phyloP scores from a whole-genome alignment of 371 early-diverging fungal species.

The Mucor racemosus region DNA sequence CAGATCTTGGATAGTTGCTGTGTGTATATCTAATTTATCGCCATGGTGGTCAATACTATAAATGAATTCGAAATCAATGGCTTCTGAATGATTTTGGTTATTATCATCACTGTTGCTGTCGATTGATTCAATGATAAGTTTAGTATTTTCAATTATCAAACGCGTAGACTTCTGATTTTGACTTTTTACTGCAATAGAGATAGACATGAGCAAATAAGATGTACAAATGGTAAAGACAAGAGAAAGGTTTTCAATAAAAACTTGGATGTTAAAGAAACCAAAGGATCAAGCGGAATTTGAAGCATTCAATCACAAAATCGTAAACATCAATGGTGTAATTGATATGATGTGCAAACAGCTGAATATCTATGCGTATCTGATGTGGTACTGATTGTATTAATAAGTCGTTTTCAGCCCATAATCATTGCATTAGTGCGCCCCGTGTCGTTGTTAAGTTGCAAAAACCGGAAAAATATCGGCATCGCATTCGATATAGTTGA shows the following conservation, averaged over 20 bases:
- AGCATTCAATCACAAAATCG: neutral
- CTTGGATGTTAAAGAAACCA: too few species aligned
- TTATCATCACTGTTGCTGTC: neutral
- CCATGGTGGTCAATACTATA: constrained; percentile 13
- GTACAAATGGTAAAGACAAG: constrained; percentile 1
- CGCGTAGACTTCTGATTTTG: neutral
- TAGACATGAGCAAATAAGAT: neutral
- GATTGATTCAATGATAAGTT: neutral
- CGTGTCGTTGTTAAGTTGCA: too few species aligned
- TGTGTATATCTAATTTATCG: constrained; percentile 2
- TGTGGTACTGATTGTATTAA: neutral
- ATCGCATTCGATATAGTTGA: too few species aligned
- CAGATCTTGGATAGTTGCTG: neutral
- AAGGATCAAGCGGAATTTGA: neutral
- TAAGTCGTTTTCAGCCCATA: too few species aligned
- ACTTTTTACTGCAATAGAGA: neutral
- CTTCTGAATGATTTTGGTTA: neutral
- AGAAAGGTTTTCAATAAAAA: neutral
- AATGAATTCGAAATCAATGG: constrained; percentile 16
- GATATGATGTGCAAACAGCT: too few species aligned
- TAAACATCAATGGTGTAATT: neutral
- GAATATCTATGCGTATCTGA: neutral
- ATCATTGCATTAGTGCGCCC: too few species aligned
- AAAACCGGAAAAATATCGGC: too few species aligned
- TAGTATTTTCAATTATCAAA: neutral